These are phyloP conservation scores for Suillus lakei DNA, from an alignment of 768 basidiomycete species.

Conservation along the genomic window DNA sequence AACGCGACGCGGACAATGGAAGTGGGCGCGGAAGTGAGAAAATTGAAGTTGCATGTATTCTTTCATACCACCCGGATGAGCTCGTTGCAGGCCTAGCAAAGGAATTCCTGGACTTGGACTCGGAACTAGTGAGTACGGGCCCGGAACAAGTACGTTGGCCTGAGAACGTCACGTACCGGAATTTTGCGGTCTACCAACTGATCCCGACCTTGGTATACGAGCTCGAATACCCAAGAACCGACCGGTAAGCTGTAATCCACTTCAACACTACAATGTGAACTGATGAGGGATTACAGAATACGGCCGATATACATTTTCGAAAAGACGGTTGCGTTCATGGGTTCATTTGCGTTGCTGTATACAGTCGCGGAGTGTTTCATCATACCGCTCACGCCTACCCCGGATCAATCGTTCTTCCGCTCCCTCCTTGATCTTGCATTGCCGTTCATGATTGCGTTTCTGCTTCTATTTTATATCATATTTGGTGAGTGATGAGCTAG, in stretches of 20 bases:
- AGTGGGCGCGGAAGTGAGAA: slow-evolving; percentile 5
- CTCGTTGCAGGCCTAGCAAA: slow-evolving; percentile 71
- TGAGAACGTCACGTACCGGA: slow-evolving; percentile 77
- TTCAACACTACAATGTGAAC: not conserved
- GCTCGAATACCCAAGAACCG: slow-evolving; percentile 93
- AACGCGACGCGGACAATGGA: slow-evolving; percentile 10
- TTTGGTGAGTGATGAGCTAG: slow-evolving; percentile 54
- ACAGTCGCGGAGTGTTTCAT: slow-evolving; percentile 95
- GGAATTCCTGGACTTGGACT: slow-evolving; percentile 76
- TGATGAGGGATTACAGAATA: slow-evolving; percentile 25
- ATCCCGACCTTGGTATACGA: slow-evolving; percentile 96
- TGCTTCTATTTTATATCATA: slow-evolving; percentile 85
- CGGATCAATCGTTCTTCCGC: slow-evolving; percentile 72
- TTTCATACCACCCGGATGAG: slow-evolving; percentile 69
- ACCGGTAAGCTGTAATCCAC: slow-evolving; percentile 52
- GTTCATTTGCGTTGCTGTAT: slow-evolving; percentile 93
- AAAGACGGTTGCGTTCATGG: slow-evolving; percentile 85
- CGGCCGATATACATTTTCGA: slow-evolving; percentile 59
- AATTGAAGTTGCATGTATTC: slow-evolving; percentile 38
- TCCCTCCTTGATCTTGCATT: slow-evolving; percentile 85
- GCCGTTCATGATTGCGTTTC: slow-evolving; percentile 93
- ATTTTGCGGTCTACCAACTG: slow-evolving; percentile 86
- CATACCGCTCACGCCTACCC: slow-evolving; percentile 75
- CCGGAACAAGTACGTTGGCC: slow-evolving; percentile 77
- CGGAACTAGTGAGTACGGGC: slow-evolving; percentile 77